Evolutionary conservation across 2,329 filamentous ascomycete genomes (phyloP), one percentile per base, ranked within the genome.

Genomic region (Alternaria incomplexa): DNA sequence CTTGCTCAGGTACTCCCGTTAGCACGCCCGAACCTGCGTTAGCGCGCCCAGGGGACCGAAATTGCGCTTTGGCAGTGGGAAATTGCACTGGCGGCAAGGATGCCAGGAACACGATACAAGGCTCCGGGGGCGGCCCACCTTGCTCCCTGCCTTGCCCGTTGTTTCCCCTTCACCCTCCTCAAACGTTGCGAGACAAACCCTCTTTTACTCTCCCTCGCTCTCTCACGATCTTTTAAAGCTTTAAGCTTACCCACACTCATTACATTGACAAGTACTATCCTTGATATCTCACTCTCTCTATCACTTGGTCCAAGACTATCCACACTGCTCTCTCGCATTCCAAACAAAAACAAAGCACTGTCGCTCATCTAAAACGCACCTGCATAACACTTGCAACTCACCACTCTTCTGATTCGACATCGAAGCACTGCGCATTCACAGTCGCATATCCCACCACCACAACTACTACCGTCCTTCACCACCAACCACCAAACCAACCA

Each of bases 51-150:
- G 28, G 20, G 13, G 20, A 40, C 48, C 28, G 48, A 52, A 40
- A 52, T 52, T 52, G 30, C 48, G 20, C 48, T 52, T 25, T 52
- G 11, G 11, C 50, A 17, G 45, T 23, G 47, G 56, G 70, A 74
- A 66, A 73, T 74, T 72, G 67, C 66, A 44, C 63, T 63, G 65
- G 62, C 64, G 50, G 46, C 57, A 47, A 66, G 69, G 73, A 75
- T 63, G 74, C 75, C 67, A 72, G 69, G 67, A 59, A 61, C 45
- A 61, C 55, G 59, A 60, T 62, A 28, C 56, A 62, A 63, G 36
- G 63, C 61, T 61, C 62, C 60, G 48, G 48, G 17, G 17, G 28
- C 53, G 54, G 61, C 63, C 63, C 67, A 59, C 62, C 32, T 36
- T 1, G 32, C 1, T 8, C 36, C 68, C 30, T 17, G 32, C 62